Evolutionary conservation across 352 stramenopile species (phyloP), one percentile per base, ranked within the genome.

Genomic region (Blastocystis sp.): DNA sequence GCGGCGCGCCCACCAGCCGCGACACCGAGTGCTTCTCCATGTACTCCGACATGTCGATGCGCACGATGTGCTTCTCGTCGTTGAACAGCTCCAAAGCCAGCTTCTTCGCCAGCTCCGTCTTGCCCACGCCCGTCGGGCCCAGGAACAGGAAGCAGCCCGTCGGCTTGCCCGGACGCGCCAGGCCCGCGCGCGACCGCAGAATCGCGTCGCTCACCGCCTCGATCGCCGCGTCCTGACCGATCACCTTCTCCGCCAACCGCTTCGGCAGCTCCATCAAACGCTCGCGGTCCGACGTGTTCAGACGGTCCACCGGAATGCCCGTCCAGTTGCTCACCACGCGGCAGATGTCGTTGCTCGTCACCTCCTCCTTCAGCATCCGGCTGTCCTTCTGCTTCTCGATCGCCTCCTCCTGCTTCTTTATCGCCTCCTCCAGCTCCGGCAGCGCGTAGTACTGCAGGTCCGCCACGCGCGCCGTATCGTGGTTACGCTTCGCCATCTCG

Each of bases 31-130:
- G 94, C 81, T 97, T 93, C 90, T 98, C 96, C 92, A 97, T 98
- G 91, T 98, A 98, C 90, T 98, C 96, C 66, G 91, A 96, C 95
- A 98, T 98, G 82, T 98, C 96, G 87, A 98, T 96, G 52, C 96
- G 92, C 34, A 98, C 92, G 90, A 98, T 94, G 89, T 95, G 91
- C 89, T 97, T 96, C 66, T 97, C 94, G 41, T 96, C 93, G 89
- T 98, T 94, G 70, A 98, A 98, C 1, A 98, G 90, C 81, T 98
- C 94, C 67, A 92, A 92, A 62, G 96, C 96, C 34, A 98, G 89
- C 2, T 94, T 94, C 90, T 98, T 98, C 1, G 95, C 94, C 19
- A 98, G 90, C 74, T 97, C 93, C 0, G 95, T 98, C 91, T 98
- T 98, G 71, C 95, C 95, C 3, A 98, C 95, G 88, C 96, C 96